Conservation (phyloP, 208 protist genomes). For the Wallacemonas sp. region DNA sequence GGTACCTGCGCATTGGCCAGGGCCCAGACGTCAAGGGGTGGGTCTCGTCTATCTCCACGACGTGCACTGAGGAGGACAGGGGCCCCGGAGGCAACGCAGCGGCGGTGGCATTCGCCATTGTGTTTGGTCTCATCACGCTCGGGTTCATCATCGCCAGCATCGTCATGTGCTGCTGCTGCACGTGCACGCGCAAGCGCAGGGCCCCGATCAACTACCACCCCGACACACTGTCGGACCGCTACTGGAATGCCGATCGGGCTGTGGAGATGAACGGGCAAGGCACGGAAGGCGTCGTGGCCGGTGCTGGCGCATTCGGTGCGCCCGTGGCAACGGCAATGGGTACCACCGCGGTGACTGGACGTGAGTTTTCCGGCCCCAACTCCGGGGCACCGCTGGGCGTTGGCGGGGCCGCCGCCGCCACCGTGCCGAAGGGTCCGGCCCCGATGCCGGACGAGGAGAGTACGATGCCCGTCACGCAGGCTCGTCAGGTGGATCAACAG, state of each 20-base stretch:
- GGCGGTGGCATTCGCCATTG: constrained; percentile 12
- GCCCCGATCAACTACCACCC: not conserved
- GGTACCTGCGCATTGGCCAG: constrained; percentile 13
- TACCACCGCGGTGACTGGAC: too few species aligned
- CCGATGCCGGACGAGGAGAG: not conserved
- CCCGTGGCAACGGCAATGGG: not conserved
- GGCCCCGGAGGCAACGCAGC: constrained; percentile 3
- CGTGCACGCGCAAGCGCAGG: constrained; percentile 3
- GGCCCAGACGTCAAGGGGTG: not conserved
- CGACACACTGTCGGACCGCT: not conserved
- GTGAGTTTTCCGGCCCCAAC: too few species aligned
- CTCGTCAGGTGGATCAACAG: not conserved
- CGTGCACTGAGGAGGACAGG: not conserved
- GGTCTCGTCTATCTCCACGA: not conserved
- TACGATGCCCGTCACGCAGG: not conserved
- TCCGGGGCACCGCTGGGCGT: too few species aligned
- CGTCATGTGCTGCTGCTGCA: constrained; percentile 9
- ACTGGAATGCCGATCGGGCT: not conserved
- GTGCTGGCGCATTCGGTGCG: not conserved
- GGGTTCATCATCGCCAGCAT: constrained; percentile 8
- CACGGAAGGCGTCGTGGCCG: not conserved
- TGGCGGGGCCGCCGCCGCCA: too few species aligned
- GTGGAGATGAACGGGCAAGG: constrained; percentile 5
- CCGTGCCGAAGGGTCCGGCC: not conserved
- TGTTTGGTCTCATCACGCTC: constrained; percentile 15